A percentile compares a stretch with the other conserved stretches of the same genome.
Evolutionary conservation across 306 rosid genomes (phyloP).

Genomic region (Hippophae tibetana): DNA sequence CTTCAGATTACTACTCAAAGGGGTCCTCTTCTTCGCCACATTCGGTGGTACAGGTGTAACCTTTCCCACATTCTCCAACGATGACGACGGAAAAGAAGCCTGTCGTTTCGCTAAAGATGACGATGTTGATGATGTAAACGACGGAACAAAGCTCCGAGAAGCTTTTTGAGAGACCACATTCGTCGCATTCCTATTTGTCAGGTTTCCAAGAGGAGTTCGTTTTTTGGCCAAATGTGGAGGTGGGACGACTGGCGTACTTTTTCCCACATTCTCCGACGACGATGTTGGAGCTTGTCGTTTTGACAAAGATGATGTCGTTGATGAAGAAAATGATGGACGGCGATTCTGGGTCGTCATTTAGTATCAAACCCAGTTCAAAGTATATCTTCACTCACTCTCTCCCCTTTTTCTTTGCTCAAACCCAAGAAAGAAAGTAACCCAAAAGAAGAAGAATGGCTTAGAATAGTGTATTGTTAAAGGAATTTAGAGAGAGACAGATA

Average conservation of each 20-base stretch:
- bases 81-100: too few relatives aligned
- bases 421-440: slow-evolving; percentile 26
- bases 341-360: slow-evolving; percentile 61
- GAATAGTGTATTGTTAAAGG: not conserved
- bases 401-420: slow-evolving; percentile 6
- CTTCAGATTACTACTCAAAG: too few relatives aligned
- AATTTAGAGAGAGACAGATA: not conserved
- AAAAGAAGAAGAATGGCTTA: slow-evolving; percentile 1
- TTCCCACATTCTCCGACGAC: slow-evolving; percentile 33
- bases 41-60: too few relatives aligned
- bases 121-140: too few relatives aligned
- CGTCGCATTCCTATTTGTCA: slow-evolving; percentile 50
- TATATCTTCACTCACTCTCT: not conserved
- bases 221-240: slow-evolving; percentile 53
- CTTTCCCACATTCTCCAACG: too few relatives aligned
- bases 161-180: slow-evolving; percentile 29
- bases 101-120: too few relatives aligned
- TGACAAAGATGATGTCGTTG: slow-evolving; percentile 68
- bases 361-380: slow-evolving; percentile 19
- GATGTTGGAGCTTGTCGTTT: slow-evolving; percentile 56
- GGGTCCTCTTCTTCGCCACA: too few relatives aligned
- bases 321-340: slow-evolving; percentile 64
- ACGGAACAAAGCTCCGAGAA: slow-evolving; percentile 26
- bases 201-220: slow-evolving; percentile 73
- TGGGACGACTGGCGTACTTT: slow-evolving; percentile 14